These are phyloP conservation scores for Paratrypanosoma confusum DNA, from an alignment of 208 protist species.

Conservation along the genomic window DNA sequence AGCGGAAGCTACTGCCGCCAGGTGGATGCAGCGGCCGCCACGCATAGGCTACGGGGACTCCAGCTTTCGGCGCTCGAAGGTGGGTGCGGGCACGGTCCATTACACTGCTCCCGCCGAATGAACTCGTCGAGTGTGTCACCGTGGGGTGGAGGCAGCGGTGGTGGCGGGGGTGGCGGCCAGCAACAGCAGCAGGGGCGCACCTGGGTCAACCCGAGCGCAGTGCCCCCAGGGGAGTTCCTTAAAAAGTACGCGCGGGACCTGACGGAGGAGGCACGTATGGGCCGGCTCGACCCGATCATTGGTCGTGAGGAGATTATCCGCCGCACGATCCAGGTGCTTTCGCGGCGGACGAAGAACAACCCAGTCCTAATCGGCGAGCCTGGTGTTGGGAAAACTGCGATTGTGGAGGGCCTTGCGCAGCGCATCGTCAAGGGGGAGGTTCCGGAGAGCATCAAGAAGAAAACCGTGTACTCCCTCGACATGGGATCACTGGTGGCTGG, in stretches of 20 bases:
- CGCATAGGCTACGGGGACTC: no score
- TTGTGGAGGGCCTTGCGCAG: slow-evolving; percentile 89
- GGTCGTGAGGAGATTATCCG: slow-evolving; percentile 99
- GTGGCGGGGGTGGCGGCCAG: slow-evolving; percentile 9
- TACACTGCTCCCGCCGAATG: no score
- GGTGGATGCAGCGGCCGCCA: no score
- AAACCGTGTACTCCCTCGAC: slow-evolving; percentile 92
- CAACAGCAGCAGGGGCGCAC: slow-evolving; percentile 52
- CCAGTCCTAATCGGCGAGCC: slow-evolving; percentile 98
- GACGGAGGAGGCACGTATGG: slow-evolving; percentile 84
- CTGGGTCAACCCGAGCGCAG: slow-evolving; percentile 83
- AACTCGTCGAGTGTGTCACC: slow-evolving; percentile 49
- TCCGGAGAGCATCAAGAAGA: slow-evolving; percentile 79
- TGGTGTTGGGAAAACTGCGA: slow-evolving; percentile 90
- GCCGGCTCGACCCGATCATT: slow-evolving; percentile 97
- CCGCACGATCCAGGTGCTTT: slow-evolving; percentile 93
- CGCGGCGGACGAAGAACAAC: slow-evolving; percentile 99
- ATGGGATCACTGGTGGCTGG: slow-evolving; percentile 98
- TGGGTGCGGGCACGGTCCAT: no score
- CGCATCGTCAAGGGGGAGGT: slow-evolving; percentile 90
- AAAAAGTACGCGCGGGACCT: slow-evolving; percentile 96
- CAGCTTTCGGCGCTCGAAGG: no score
- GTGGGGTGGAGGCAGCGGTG: slow-evolving; percentile 15
- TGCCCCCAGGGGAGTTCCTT: slow-evolving; percentile 82
- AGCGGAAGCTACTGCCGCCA: no score